Conservation (phyloP, 23 red algal genomes). For the Gracilaria vermiculophylla region DNA sequence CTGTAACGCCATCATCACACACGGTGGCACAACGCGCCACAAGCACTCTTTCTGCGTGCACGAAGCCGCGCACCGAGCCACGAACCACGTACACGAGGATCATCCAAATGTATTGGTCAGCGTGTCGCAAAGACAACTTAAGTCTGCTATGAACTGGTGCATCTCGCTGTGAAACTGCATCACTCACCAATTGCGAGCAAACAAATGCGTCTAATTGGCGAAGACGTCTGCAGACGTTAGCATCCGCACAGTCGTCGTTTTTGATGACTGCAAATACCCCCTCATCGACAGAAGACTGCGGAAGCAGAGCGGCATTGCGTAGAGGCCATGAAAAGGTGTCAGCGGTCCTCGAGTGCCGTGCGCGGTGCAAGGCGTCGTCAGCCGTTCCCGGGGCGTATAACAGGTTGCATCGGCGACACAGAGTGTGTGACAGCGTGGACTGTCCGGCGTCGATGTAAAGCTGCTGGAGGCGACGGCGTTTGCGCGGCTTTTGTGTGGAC, state of each 20-base stretch:
- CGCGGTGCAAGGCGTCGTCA: constrained; percentile 27
- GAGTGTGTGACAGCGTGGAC: neutral
- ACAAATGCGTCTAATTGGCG: constrained; percentile 12
- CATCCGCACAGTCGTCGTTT: neutral
- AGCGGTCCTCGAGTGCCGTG: neutral
- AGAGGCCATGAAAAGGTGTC: constrained; percentile 1
- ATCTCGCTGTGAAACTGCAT: neutral
- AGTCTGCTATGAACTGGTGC: neutral
- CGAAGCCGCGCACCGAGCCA: neutral
- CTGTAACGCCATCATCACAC: constrained; percentile 3
- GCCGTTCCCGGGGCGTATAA: constrained; percentile 27
- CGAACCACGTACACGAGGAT: neutral
- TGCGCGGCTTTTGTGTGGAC: neutral
- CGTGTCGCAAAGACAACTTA: neutral
- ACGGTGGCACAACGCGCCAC: neutral
- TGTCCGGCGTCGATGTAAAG: constrained; percentile 52
- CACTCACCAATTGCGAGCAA: constrained; percentile 10
- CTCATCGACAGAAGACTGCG: neutral
- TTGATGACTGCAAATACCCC: neutral
- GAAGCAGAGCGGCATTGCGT: neutral
- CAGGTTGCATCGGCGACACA: constrained; percentile 27
- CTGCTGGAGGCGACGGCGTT: constrained; percentile 41
- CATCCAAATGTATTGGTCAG: constrained; percentile 8
- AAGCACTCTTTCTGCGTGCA: neutral
- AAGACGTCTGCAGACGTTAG: neutral